Conservation (phyloP, 2,329 filamentous ascomycete genomes). For the Xylariaceae sp. region DNA sequence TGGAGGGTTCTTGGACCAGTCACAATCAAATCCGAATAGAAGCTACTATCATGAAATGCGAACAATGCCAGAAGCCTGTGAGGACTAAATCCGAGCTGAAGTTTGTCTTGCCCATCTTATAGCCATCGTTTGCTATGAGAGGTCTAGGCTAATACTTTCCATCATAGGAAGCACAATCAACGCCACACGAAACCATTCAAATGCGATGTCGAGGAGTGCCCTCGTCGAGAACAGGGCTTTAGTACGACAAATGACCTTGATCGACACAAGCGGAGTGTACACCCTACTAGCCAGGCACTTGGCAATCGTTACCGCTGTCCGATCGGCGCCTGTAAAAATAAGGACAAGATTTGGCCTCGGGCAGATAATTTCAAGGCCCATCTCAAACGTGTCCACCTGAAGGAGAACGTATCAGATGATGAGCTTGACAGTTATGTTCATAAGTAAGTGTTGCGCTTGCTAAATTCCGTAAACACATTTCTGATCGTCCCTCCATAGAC, state of each 20-base stretch:
- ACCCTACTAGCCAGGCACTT: conserved; percentile 56
- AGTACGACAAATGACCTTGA: conserved; percentile 81
- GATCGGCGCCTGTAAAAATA: conserved; percentile 61
- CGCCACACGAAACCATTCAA: conserved; percentile 72
- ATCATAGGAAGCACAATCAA: conserved; percentile 72
- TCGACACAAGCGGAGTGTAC: conserved; percentile 78
- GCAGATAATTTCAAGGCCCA: conserved; percentile 89
- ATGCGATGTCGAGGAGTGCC: conserved; percentile 66
- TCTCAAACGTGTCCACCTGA: conserved; percentile 70
- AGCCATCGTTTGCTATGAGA: not conserved
- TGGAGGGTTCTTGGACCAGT: conserved; percentile 4
- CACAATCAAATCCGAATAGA: conserved; percentile 21
- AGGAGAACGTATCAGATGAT: conserved; percentile 45
- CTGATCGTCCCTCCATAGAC: conserved; percentile 26
- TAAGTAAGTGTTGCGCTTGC: conserved; percentile 33
- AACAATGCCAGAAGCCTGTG: conserved; percentile 48
- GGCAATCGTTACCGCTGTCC: conserved; percentile 67
- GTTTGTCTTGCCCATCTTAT: conserved; percentile 47
- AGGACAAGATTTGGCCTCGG: conserved; percentile 77
- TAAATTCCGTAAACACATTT: conserved; percentile 1
- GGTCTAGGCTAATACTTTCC: conserved; percentile 30
- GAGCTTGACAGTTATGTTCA: conserved; percentile 47
- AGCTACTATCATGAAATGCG: conserved; percentile 43
- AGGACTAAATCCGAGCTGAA: conserved; percentile 64
- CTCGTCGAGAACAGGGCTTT: conserved; percentile 69